Base-by-base conservation (phyloP, 768 basidiomycete genomes). In the Lactarius hengduanensis region DNA sequence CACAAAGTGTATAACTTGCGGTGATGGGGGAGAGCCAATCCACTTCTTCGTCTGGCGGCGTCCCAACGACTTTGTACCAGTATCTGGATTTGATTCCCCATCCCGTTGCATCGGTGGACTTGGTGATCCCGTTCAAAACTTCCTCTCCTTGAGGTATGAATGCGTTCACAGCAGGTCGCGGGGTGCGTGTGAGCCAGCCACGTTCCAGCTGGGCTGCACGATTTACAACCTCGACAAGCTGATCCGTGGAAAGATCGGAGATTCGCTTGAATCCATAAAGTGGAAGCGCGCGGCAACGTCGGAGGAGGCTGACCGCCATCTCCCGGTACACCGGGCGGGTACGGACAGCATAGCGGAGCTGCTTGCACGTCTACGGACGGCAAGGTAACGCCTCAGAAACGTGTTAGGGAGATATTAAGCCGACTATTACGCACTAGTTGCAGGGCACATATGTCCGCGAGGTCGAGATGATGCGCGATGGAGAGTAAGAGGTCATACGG, bases 21-120 rank as follows among this genome's bases (percentile, higher is more conserved):
- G 89, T 90, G 70, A 91, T 89, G 20, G 89, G 88, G 2, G 88
- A 88, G 6, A 91, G 76, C 89, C 88, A 91, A 68, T 90, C 89
- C 16, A 91, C 85, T 61, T 88, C 86, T 68, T 90, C 87, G 47
- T 81, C 76, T 1, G 87, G 86, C 0, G 88, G 88, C 2, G 86
- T 84, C 38, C 81, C 82, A 68, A 89, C 86, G 65, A 88, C 80
- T 68, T 84, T 89, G 78, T 87, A 90, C 89, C 89, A 90, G 73
- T 76, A 34, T 75, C 70, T 22, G 69, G 68, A 81, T 61, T 78
- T 80, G 15, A 58, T 43, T n/a, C 61, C 61, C 64, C 62, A 57
- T 68, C 63, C 64, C 4, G 40, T 30, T 28, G 61, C 61, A 54
- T 62, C 61, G 22, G 57, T 11, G 7, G 57, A n/a, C 22, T 59